These are phyloP conservation scores for Talaromyces amestolkiae DNA, from an alignment of 2,329 filamentous ascomycete genomes.

Conservation along the genomic window DNA sequence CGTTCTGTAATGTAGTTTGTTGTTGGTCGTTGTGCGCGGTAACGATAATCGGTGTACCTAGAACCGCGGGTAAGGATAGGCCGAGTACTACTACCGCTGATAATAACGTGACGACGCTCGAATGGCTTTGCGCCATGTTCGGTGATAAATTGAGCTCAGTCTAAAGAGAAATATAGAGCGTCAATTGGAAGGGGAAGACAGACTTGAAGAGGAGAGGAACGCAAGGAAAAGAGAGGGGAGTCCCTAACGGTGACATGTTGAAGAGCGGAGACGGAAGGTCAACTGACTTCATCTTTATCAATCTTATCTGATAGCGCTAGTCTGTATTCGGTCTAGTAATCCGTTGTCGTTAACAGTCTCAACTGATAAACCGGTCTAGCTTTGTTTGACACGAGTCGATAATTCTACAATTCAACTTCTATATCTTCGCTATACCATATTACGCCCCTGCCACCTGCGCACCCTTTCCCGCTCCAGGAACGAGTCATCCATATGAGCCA, in stretches of 20 bases:
- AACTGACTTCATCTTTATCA: constrained; percentile 18
- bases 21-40: background rate
- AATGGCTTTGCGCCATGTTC: background rate
- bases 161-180: background rate
- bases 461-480: too few relatives aligned
- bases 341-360: too few relatives aligned
- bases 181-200: too few relatives aligned
- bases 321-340: background rate
- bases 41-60: constrained; percentile 4
- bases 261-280: background rate
- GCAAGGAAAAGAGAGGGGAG: background rate
- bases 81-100: background rate
- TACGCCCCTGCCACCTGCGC: too few relatives aligned
- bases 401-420: too few relatives aligned
- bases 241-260: background rate
- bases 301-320: constrained; percentile 39
- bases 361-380: too few relatives aligned
- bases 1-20: background rate
- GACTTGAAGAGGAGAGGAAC: background rate
- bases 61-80: constrained; percentile 7
- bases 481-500: too few relatives aligned
- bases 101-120: background rate
- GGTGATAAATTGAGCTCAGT: background rate
- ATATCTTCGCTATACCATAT: too few relatives aligned
- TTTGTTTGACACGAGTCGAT: too few relatives aligned